Evolutionary conservation across 225 moss, liverwort and hornwort species (phyloP), one percentile per base, ranked within the genome.

Genomic region (Polytrichum formosum): DNA sequence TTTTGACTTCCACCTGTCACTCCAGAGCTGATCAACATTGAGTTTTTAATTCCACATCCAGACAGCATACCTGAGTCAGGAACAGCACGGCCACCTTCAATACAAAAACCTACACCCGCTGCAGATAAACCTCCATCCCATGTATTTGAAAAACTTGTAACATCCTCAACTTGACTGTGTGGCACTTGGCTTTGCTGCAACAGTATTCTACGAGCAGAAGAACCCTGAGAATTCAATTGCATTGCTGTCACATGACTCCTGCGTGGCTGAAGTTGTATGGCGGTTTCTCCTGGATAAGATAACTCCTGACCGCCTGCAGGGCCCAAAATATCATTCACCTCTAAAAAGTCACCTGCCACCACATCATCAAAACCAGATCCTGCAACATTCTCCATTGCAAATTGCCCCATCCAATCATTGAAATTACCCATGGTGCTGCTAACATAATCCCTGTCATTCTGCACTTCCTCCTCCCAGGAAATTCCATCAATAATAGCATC

Each of bases 141-240:
- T 58, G 21, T 58, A 58, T 58, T 58, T 20, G 58, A 13, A 20
- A 6, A 22, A 26, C 60, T 61, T 10, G 28, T 18, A 21, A 71
- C 64, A 54, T 67, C 75, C 65, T 66, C 28, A 7, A 55, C 16
- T 1, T 63, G 6, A 6, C 33, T 28, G 8, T 60, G 64, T 60
- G 71, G 71, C 21, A 65, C 27, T 23, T 78, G 72, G 25, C 76
- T 62, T 4, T 78, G 81, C 73, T 67, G 55, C 68, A 80, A 25
- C 21, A 72, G 54, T 62, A 83, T 77, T 29, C 86, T 79, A 1
- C 80, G 86, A 6, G 78, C 56, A 25, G 83, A 75, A 26, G 74
- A 70, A 9, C 86, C 86, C 63, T 86, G 83, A 21, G 74, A 61
- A 46, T 77, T 74, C 0, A 77, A 74, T 33, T 86, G 77, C 70